Conservation (phyloP, 345 rosid species). For the Syzygium oleosum region DNA sequence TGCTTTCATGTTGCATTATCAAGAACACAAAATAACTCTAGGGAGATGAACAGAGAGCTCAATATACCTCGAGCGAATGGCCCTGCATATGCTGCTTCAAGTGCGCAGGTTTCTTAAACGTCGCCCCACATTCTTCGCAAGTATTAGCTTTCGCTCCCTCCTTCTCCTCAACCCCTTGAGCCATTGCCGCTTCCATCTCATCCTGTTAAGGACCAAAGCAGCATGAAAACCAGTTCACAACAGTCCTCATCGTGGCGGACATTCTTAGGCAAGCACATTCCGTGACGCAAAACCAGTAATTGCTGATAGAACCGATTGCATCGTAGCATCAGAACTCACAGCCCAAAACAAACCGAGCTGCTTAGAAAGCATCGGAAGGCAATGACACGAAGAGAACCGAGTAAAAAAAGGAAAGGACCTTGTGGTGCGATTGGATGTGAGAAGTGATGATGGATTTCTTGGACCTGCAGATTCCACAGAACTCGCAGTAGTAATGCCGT, state of each 20-base stretch:
- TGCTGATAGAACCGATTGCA: neutral
- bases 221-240: neutral
- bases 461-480: slow-evolving; percentile 81
- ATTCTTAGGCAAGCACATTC: neutral
- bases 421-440: slow-evolving; percentile 44
- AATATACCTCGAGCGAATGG: slow-evolving; percentile 72
- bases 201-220: slow-evolving; percentile 12
- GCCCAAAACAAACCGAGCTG: neutral
- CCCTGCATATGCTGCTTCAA: slow-evolving; percentile 77
- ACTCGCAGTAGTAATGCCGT: slow-evolving; percentile 61
- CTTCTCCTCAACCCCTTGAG: neutral
- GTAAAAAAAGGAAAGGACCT: slow-evolving; percentile 19
- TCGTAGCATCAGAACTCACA: neutral
- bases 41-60: neutral
- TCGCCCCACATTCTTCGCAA: slow-evolving; percentile 58
- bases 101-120: slow-evolving; percentile 72
- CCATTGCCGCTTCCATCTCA: slow-evolving; percentile 13
- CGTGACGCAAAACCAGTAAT: neutral
- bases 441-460: slow-evolving; percentile 61
- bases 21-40: neutral
- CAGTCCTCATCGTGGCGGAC: neutral
- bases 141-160: slow-evolving; percentile 14
- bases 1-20: neutral
- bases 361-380: neutral
- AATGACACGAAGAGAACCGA: neutral